Base-by-base conservation (phyloP, 78 protist genomes). In the Creolimax fragrantissima region DNA sequence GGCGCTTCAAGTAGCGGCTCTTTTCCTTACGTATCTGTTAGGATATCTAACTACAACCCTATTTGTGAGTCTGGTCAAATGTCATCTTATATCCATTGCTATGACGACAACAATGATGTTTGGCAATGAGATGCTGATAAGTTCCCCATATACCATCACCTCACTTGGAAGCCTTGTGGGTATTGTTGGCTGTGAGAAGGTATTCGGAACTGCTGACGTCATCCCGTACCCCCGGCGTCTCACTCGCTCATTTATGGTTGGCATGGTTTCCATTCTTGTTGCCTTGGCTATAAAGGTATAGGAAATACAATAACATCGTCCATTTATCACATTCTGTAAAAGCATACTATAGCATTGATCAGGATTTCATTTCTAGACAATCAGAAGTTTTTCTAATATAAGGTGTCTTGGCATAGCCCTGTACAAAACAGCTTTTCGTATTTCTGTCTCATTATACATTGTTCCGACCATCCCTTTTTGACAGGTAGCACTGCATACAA, bases 1-100 rank as follows among this genome's bases (percentile, higher is more conserved):
- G 86, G 86, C 86, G 44, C 86, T 83, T 24, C 86, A 83, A 83
- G 35, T 24, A 83, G 86, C 86, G 42, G 86, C 86, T 24, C 86
- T 83, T 5, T 83, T 83, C 35, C 5, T 24, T 24, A 83, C 86
- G 44, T 41, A 83, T 83, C 86, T 83, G 0, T 1, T 6, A 5
- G 86, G 86, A 36, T 83, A 83, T 11, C 5, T 83, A 17, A 58
- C 11, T 58, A 58, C 74, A 58, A 17, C 11, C 11, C 74, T 58
- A 24, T 24, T 58, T 24, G 24, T 32, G 24, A 17, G 24, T 24
- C 74, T 58, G 74, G 24, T 58, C 74, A 24, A 32, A 24, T 58
- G 74, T 58, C 74, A 58, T 24, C 24, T 58, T 17, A 58, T 58
- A 24, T 32, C 39, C 74, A 24, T 58, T 58, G 24, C 39, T 24